Conservation (phyloP, 2,329 filamentous ascomycete species). For the Fusarium dlaminii region DNA sequence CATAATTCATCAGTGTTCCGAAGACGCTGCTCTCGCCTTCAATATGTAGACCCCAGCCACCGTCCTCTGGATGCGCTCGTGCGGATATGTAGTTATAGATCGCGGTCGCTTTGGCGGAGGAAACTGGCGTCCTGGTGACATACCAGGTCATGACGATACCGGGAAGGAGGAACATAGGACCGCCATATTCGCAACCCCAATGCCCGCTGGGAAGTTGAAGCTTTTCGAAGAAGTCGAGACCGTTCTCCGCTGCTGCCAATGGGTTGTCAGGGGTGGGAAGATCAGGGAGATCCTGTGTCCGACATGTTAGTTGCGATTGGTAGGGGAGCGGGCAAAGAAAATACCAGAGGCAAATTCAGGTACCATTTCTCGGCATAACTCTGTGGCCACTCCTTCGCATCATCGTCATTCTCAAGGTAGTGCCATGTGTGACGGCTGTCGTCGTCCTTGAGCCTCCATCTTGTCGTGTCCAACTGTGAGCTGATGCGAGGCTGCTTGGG, state of each 20-base stretch:
- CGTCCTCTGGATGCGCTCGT: conserved; percentile 84
- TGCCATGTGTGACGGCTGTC: conserved; percentile 92
- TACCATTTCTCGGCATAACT: conserved; percentile 89
- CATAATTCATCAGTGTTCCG: conserved; percentile 90
- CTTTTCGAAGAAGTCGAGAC: conserved; percentile 86
- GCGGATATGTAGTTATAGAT: conserved; percentile 94
- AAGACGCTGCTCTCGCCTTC: conserved; percentile 94
- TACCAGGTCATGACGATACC: conserved; percentile 88
- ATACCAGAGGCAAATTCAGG: conserved; percentile 80
- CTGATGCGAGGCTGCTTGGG: conserved; percentile 60
- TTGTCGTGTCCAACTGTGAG: conserved; percentile 77
- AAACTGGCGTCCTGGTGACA: conserved; percentile 86
- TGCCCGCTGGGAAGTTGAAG: conserved; percentile 89
- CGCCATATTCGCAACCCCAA: conserved; percentile 98
- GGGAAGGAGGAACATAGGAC: conserved; percentile 93
- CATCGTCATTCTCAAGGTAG: conserved; percentile 80
- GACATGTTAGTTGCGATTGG: conserved; percentile 9
- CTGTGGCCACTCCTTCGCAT: conserved; percentile 83
- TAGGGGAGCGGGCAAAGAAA: conserved; percentile 4
- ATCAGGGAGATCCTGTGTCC: conserved; percentile 73
- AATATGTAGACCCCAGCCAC: conserved; percentile 97
- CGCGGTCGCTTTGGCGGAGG: conserved; percentile 81
- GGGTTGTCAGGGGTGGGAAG: conserved; percentile 77
- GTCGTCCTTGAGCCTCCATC: conserved; percentile 88
- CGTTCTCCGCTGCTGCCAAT: conserved; percentile 82